Evolutionary conservation across 1,139 yeast species (phyloP), one percentile per base, ranked within the genome.

Genomic region (Geotrichum restrictum): DNA sequence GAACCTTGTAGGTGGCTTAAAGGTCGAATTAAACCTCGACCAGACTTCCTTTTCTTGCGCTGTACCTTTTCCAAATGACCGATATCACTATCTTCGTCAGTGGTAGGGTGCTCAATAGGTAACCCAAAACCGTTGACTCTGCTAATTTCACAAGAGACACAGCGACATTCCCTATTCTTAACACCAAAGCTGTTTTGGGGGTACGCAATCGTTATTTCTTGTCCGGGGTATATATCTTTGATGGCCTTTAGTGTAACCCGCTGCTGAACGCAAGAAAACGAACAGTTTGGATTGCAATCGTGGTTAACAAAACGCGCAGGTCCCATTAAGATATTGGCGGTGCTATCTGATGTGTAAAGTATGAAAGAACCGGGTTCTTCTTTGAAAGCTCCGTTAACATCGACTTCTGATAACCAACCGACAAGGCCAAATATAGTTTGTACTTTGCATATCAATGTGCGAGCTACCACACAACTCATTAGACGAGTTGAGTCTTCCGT

Each of bases 281-380:
- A 62, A 1, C 74, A 69, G 57, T 75, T 76, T 3, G 76, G 69
- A n/a, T 67, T 60, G 57, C 79, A 75, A 57, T 74, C 75, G 58
- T 76, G 80, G 57, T 76, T 76, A 16, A 75, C 74, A 59, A 76
- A 76, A 36, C 80, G 62, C 5, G 75, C 71, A 0, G 79, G 80
- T 0, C 80, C 80, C 36, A 76, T 64, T 76, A 76, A 71, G 22
- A 76, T 60, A 51, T 75, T 70, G 36, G 71, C 64, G 8, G 62
- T 61, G 3, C 65, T 66, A 38, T 64, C 58, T 2, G 71, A 54
- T 29, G 71, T 65, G 3, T 75, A 65, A 49, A 70, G 66, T 40
- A 76, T 68, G 32, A 75, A 70, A 38, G 76, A 72, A 58, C 75
- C 74, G 56, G 75, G 78, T 32, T 63, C 52, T 37, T 65, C 64